Evolutionary conservation across 106 monocot species (phyloP), one percentile per base, ranked within the genome.

Genomic region (Dactylorhiza incarnata): DNA sequence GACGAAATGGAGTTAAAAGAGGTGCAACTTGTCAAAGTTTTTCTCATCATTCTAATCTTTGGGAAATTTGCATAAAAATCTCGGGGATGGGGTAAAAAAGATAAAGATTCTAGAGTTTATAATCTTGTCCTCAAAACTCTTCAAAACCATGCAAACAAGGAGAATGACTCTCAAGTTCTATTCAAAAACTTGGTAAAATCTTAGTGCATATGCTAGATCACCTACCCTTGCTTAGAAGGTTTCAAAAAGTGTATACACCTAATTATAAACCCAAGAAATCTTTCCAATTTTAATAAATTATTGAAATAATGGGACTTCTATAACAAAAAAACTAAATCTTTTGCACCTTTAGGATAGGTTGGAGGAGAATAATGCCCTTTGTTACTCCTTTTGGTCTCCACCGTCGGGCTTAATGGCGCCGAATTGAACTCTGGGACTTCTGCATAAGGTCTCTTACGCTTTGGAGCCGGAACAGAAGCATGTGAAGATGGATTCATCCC

Each of bases 381-480:
- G 22, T 49, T 54, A 5, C 52, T 45, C 69, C 72, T 52, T 23
- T 44, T 43, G 45, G 29, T 73, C 45, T 17, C 10, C n/a, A 45
- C 49, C 0, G 79, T n/a, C 19, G 19, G 58, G 58, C 22, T n/a
- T 9, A 22, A 59, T 48, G 79, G 73, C 14, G 62, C 26, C 14
- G 79, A 49, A 62, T 59, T 47, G 49, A 73, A 47, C 55, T 45
- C 26, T 13, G 72, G 62, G 3, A 82, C 84, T 80, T 80, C 66
- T 76, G 13, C 19, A 77, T 26, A 22, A 20, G 85, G 80, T 68
- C 74, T 20, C 15, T 74, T 65, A 49, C 51, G 76, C 15, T 79
- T 85, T n/a, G 81, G 67, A 5, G 66, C 50, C 49, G 49, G 50
- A 81, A 81, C 67, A 70, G 50, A 72, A 82, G 66, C 71, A 77